Conservation (phyloP, 2,329 filamentous ascomycete genomes). For the Scortechinia acanthostroma region DNA sequence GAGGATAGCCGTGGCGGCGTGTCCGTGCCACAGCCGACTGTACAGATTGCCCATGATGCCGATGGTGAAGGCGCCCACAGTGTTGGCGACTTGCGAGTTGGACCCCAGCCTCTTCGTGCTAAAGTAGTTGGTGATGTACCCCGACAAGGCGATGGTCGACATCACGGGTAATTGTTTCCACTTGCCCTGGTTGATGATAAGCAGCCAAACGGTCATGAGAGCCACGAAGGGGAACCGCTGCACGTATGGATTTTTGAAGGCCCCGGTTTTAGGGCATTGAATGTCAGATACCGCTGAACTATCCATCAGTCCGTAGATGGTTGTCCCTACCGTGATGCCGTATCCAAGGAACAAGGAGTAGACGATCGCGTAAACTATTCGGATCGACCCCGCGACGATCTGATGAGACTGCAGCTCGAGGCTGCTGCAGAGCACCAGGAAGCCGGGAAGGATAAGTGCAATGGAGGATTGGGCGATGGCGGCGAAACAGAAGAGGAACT, state of each 20-base stretch:
- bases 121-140: conserved; percentile 73
- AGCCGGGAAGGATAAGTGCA: conserved; percentile 66
- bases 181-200: conserved; percentile 76
- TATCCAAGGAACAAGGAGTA: conserved; percentile 43
- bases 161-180: conserved; percentile 73
- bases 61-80: conserved; percentile 69
- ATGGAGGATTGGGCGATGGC: conserved; percentile 67
- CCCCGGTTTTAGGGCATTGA: conserved; percentile 30
- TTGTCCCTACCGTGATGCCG: conserved; percentile 42
- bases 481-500: conserved; percentile 60
- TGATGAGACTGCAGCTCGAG: conserved; percentile 41
- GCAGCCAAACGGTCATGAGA: conserved; percentile 61
- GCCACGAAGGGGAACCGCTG: conserved; percentile 55
- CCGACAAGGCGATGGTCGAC: conserved; percentile 66
- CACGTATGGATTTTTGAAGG: conserved; percentile 28
- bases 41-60: conserved; percentile 76
- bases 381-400: conserved; percentile 39
- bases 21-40: conserved; percentile 50
- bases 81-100: conserved; percentile 71
- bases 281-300: conserved; percentile 29
- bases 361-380: conserved; percentile 43
- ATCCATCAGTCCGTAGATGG: conserved; percentile 41
- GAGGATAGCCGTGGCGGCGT: conserved; percentile 78
- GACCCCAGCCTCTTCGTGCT: conserved; percentile 56
- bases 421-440: conserved; percentile 41